phyloP scores from a whole-genome alignment of 2,329 filamentous ascomycete species.

The Pseudogymnoascus sp. region DNA sequence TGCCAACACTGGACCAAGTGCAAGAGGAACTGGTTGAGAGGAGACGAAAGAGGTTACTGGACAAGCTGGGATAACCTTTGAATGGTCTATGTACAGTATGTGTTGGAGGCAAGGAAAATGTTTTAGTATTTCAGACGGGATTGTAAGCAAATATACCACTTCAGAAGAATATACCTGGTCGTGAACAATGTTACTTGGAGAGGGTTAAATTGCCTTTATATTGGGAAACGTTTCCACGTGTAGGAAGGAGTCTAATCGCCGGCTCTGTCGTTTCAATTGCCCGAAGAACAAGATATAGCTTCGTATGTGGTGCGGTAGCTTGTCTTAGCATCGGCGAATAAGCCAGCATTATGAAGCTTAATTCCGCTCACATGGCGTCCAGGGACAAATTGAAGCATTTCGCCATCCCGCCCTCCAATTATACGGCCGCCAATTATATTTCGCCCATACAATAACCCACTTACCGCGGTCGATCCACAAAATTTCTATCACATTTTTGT shows the following conservation, averaged over 20 bases:
- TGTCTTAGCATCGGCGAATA: neutral
- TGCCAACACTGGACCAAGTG: conserved; percentile 88
- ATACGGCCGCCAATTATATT: neutral
- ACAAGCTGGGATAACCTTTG: conserved; percentile 48
- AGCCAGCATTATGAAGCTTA: neutral
- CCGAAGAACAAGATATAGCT: neutral
- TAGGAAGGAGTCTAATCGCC: neutral
- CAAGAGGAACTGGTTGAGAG: conserved; percentile 87
- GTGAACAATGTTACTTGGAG: neutral
- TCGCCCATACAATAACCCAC: neutral
- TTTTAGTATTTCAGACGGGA: neutral
- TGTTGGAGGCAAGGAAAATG: neutral
- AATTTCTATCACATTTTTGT: neutral
- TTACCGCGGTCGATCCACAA: neutral
- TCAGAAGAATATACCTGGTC: neutral
- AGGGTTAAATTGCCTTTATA: neutral
- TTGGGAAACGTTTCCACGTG: neutral
- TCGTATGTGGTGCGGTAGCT: too few relatives aligned
- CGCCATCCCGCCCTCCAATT: neutral
- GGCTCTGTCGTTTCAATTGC: neutral
- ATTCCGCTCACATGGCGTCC: neutral
- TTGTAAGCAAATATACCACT: neutral
- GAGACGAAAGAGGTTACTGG: conserved; percentile 73
- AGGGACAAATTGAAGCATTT: neutral
- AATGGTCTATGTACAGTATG: neutral